These are phyloP conservation scores for Diospyros kaki DNA, from an alignment of 148 eudicot species.

Conservation along the genomic window DNA sequence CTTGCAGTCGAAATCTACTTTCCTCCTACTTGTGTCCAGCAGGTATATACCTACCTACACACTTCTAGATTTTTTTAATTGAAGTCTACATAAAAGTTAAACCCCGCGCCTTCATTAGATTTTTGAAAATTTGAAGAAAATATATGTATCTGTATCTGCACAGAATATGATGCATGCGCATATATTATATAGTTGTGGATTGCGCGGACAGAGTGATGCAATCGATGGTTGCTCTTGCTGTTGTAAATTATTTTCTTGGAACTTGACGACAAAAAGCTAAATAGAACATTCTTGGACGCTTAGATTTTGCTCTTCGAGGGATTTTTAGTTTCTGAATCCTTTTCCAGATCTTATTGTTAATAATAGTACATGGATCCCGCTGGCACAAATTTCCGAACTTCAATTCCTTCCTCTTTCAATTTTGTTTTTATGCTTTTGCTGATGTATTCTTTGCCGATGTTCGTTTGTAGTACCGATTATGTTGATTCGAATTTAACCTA, in stretches of 20 bases:
- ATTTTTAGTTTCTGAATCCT: background rate
- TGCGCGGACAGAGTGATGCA: background rate
- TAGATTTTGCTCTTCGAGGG: background rate
- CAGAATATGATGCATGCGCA: too few relatives aligned
- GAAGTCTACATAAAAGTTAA: background rate
- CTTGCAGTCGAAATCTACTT: constrained; percentile 97
- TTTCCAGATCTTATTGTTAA: background rate
- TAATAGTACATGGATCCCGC: background rate
- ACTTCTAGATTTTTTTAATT: background rate
- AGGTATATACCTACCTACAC: constrained; percentile 36
- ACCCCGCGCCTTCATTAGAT: background rate
- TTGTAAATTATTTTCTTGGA: background rate
- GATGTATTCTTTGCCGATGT: too few relatives aligned
- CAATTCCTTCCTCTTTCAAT: background rate
- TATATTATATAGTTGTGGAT: background rate
- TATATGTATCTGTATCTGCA: background rate
- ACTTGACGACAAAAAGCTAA: too few relatives aligned
- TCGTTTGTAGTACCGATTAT: too few relatives aligned
- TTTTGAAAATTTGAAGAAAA: background rate
- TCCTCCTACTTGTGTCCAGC: constrained; percentile 92
- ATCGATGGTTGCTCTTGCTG: background rate
- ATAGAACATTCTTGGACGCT: background rate
- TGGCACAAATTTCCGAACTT: background rate
- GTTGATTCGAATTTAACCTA: too few relatives aligned
- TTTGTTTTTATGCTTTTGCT: background rate